Evolutionary conservation across 192 early-diverging fungal species (phyloP), one percentile per base, ranked within the genome.

Genomic region (Coemansia sp.): DNA sequence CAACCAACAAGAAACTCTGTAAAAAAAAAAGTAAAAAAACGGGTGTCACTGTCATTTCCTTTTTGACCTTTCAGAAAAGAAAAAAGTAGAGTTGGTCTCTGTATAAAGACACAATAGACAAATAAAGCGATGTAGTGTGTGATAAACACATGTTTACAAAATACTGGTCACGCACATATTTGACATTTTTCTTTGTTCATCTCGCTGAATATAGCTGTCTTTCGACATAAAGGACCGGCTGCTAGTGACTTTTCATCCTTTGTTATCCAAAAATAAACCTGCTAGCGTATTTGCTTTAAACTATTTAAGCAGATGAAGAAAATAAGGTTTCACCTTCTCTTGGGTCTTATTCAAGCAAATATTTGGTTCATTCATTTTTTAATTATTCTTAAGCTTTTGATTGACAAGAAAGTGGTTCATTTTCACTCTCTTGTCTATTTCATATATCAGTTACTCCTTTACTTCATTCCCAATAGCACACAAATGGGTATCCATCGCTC

Each of bases 401-500:
- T 34, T 34, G n/a, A n/a, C n/a, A n/a, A n/a, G n/a, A n/a, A n/a
- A n/a, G n/a, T n/a, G n/a, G n/a, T 34, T 34, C 4, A 16, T 45
- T 45, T 45, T 13, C n/a, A n/a, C 18, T 18, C 13, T 45, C 42
- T 45, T 15, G 42, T 45, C 2, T 16, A 20, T 3, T n/a, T 45
- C 9, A 16, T 18, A 45, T 18, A 21, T 1, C n/a, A n/a, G n/a
- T n/a, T n/a, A n/a, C n/a, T n/a, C n/a, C n/a, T n/a, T n/a, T n/a
- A n/a, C n/a, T n/a, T n/a, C n/a, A n/a, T n/a, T n/a, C n/a, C n/a
- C n/a, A n/a, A n/a, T n/a, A n/a, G n/a, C n/a, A n/a, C n/a, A 20
- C 21, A 49, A 49, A 73, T 73, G 71, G 20, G 52, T n/a, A 30
- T 26, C 48, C 46, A 42, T 3, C 35, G 26, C 52, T 10, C 31